Conservation (phyloP, 2,329 filamentous ascomycete species). For the Calonectria ilicicola region DNA sequence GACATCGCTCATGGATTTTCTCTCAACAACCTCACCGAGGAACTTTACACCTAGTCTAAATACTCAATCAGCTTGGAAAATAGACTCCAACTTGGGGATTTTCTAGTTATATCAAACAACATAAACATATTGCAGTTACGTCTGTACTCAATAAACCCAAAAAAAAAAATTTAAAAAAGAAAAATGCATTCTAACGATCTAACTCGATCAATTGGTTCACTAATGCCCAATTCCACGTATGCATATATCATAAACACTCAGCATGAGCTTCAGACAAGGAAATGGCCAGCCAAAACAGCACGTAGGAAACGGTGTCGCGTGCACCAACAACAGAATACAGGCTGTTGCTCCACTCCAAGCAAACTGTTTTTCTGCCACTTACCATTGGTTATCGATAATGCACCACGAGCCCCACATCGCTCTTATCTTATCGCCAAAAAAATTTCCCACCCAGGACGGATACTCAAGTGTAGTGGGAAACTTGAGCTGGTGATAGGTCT, state of each 20-base stretch:
- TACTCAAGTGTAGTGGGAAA: conserved; percentile 26
- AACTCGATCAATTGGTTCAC: background rate
- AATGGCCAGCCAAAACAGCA: background rate
- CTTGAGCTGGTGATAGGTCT: conserved; percentile 38
- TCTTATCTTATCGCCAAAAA: conserved; percentile 8
- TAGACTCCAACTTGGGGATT: background rate
- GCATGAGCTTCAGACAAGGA: background rate
- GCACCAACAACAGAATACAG: background rate
- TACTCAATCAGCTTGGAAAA: background rate
- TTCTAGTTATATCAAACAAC: background rate
- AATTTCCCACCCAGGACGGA: conserved; percentile 1
- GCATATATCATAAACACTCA: background rate
- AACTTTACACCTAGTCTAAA: conserved; percentile 72
- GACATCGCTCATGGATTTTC: conserved; percentile 86
- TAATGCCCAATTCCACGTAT: background rate
- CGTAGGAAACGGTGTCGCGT: background rate
- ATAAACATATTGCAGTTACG: background rate
- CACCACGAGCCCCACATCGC: background rate
- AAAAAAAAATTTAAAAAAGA: background rate
- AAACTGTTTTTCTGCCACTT: background rate
- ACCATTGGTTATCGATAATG: background rate
- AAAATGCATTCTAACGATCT: too few relatives aligned
- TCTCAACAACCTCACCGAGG: conserved; percentile 78
- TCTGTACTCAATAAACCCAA: background rate
- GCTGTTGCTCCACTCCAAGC: too few relatives aligned